Base-by-base conservation (phyloP, 2,329 filamentous ascomycete species). In the Pseudogymnoascus sp. region DNA sequence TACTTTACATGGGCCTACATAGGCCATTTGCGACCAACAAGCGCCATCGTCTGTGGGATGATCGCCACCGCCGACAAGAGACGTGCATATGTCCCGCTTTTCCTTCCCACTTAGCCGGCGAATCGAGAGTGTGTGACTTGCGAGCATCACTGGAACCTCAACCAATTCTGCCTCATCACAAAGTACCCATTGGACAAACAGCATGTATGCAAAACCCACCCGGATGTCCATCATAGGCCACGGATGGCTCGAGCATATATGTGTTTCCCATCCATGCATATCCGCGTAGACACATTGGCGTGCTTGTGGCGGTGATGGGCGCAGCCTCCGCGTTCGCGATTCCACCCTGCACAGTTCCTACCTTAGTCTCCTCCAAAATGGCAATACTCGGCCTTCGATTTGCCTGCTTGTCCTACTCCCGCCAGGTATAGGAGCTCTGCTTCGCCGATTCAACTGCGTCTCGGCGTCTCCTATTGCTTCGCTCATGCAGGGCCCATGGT, bases 51-150 rank as follows among this genome's bases (percentile, higher is more conserved):
- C 59, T 60, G 59, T 40, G 59, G 33, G 33, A 60, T 38, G 33
- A 60, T 60, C 59, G 24, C 59, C 59, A 60, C 59, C 59, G 59
- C 35, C 33, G 59, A 60, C 35, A 60, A 60, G 35, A 60, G 26
- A 38, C 35, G 33, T 40, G 26, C 59, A 60, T 16, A 14, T 31
- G 38, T 60, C 59, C 33, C 33, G 38, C 33, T 40, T 38, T 41
- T 40, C 35, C 22, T 11, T 41, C 19, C n/a, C 6, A 40, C 59
- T 60, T 60, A 60, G 35, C 35, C 59, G 22, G 38, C 59, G 59
- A 60, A 60, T 60, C 19, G 28, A 56, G n/a, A 56, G 50, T 56
- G 28, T 56, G 59, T 60, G 59, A 60, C 59, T 60, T 60, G 59
- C 19, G 35, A 40, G 7, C 28, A 56, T 56, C 28, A 60, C 59